These are phyloP conservation scores for Tilletia indica DNA, from an alignment of 1,284 basidiomycete genomes.

Conservation along the genomic window DNA sequence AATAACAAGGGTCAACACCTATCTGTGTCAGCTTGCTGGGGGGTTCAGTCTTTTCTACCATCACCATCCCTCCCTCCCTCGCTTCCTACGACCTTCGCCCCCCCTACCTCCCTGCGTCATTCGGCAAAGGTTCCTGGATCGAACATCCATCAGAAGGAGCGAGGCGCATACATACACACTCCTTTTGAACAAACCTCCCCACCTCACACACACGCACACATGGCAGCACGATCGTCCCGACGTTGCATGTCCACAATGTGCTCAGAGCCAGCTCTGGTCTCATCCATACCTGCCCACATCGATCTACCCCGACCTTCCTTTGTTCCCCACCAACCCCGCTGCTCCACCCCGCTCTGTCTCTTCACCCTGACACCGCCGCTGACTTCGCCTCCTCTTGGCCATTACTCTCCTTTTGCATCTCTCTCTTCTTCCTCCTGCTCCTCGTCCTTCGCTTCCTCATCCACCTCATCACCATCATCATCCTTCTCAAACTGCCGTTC, in stretches of 20 bases:
- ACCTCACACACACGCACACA: neutral
- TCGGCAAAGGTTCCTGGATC: too few relatives aligned
- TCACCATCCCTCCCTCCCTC: too few relatives aligned
- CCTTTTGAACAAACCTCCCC: too few relatives aligned
- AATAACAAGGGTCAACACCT: too few relatives aligned
- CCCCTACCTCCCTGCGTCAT: too few relatives aligned
- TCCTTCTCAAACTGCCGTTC: neutral
- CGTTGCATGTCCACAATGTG: constrained; percentile 4
- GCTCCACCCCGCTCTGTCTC: neutral
- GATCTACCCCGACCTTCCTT: constrained; percentile 2
- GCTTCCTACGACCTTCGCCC: too few relatives aligned
- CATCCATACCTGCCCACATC: neutral
- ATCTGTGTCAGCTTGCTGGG: too few relatives aligned
- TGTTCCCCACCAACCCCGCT: neutral
- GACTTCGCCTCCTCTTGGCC: constrained; percentile 11
- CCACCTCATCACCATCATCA: too few relatives aligned
- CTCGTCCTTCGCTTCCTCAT: constrained; percentile 5
- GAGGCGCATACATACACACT: too few relatives aligned
- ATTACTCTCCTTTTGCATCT: neutral
- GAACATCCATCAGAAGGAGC: too few relatives aligned
- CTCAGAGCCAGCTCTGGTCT: neutral
- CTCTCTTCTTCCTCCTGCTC: neutral
- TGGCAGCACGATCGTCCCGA: constrained; percentile 6
- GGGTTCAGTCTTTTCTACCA: too few relatives aligned
- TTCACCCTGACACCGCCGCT: constrained; percentile 16